Evolutionary conservation across 495 filamentous ascomycete genomes (phyloP), one percentile per base, ranked within the genome.

Genomic region (Amphirosellinia nigrospora): DNA sequence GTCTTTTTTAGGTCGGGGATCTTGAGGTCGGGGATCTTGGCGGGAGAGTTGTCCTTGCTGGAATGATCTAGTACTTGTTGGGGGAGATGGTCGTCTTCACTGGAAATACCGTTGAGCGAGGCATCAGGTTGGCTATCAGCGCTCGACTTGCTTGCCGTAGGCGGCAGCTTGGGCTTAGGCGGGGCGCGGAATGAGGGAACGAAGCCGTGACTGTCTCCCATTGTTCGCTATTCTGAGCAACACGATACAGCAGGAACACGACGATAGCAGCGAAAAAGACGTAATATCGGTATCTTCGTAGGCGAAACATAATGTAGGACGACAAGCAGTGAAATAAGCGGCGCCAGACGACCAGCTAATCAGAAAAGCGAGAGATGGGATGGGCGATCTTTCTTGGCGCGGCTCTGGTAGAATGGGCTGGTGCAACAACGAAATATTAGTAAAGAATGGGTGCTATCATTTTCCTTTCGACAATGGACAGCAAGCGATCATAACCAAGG

Each of bases 221-320:
- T 76, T 82, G 76, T 28, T 76, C 69, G 72, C 78, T 86, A 67
- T 80, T 86, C 74, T 75, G 78, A 71, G 75, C 82, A 62, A 92
- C 90, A 76, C 93, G 88, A 72, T 93, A 86, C 26, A 95, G 79
- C 19, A 89, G 80, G 52, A 94, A 79, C 36, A 90, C 79, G 60
- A 90, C 79, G 58, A 92, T 78, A 61, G 88, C 85, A 56, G 92
- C 89, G 75, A 92, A 90, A 72, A 92, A 80, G 58, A 94, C 76
- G 70, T 93, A 90, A 58, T 90, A 83, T 64, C 93, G 89, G 74
- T 93, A 95, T 80, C 93, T 86, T 62, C 93, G 90, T 71, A 92
- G 79, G 46, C 92, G 91, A 68, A 92, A 82, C 93, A 96, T 94
- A 59, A 72, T 81, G 78, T 94, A 55, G 72, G 77, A 43, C 11